A percentile compares a stretch with the other conserved stretches of the same genome.
Evolutionary conservation across 2,329 filamentous ascomycete genomes (phyloP).

Genomic region (Huntiella moniliformis): DNA sequence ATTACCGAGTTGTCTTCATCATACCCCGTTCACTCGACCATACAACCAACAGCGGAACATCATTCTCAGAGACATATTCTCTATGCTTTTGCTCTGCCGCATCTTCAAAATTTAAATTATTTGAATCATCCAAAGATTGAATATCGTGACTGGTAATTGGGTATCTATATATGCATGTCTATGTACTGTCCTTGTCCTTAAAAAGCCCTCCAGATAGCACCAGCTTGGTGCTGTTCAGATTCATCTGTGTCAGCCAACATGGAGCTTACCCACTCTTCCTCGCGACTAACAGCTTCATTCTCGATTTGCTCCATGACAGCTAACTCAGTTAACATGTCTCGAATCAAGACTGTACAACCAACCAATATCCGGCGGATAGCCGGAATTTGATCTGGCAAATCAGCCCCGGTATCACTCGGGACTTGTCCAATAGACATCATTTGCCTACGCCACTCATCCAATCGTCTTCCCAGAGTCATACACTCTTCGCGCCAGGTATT

Average conservation of each 20-base stretch:
- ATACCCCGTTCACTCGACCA: too few relatives aligned
- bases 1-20: too few relatives aligned
- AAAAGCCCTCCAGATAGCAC: conserved; percentile 29
- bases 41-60: too few relatives aligned
- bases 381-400: conserved; percentile 13
- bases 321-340: conserved; percentile 44
- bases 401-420: background rate
- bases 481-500: conserved; percentile 40
- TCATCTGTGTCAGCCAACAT: conserved; percentile 25
- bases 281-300: conserved; percentile 33
- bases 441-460: conserved; percentile 35
- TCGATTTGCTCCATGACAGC: conserved; percentile 43
- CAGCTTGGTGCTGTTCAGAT: conserved; percentile 19
- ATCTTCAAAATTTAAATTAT: too few relatives aligned
- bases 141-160: background rate
- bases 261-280: conserved; percentile 41
- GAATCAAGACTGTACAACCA: conserved; percentile 29
- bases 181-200: conserved; percentile 11
- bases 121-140: too few relatives aligned
- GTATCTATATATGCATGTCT: background rate
- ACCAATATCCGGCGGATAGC: conserved; percentile 30
- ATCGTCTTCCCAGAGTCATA: conserved; percentile 28
- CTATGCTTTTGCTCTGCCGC: too few relatives aligned
- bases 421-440: conserved; percentile 26
- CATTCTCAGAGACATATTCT: too few relatives aligned